Evolutionary conservation across 2,329 filamentous ascomycete species (phyloP), one percentile per base, ranked within the genome.

Genomic region (Exophiala lecanii-corni): DNA sequence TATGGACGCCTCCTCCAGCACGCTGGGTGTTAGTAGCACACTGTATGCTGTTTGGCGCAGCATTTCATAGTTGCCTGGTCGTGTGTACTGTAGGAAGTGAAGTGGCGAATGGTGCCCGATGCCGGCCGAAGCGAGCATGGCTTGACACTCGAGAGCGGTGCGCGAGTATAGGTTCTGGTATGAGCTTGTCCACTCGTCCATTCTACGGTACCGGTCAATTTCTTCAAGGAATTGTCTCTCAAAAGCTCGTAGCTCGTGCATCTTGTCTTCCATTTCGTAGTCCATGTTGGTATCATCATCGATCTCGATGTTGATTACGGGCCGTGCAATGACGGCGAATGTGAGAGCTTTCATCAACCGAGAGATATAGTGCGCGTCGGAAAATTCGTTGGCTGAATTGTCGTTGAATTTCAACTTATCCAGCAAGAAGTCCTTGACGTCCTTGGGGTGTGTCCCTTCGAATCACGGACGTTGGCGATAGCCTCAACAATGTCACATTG

Each of bases 371-470:
- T 86, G 82, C 50, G 89, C 84, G 58, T 98, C 94, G 4, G 89
- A 95, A 59, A 80, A 94, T 37, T 82, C 67, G 56, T 98, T 98
- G 47, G 86, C 84, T 2, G 85, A 82, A 60, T 98, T 98, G 65
- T 98, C 89, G 60, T 98, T 98, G 68, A 89, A 91, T 36, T 86
- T 83, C 23, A 98, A 72, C 59, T 94, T 86, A 55, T 96, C 89
- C 16, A 94, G 77, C 36, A 98, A 78, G 62, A 96, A 94, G 28
- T 79, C 77, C 44, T 89, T 86, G 4, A 88, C 88, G 39, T 82
- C 74, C 58, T 83, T 73, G 91, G 89, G 41, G 89, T 89, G 56
- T 80, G 84, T 26, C 88, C 86, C 41, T 82, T 76, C 28, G 72
- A 71, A 57, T 91, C 84, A 38, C 88, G 81, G 36, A 97, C 79